phyloP scores from a whole-genome alignment of 2,329 filamentous ascomycete species.

The Penicillium glabrum region DNA sequence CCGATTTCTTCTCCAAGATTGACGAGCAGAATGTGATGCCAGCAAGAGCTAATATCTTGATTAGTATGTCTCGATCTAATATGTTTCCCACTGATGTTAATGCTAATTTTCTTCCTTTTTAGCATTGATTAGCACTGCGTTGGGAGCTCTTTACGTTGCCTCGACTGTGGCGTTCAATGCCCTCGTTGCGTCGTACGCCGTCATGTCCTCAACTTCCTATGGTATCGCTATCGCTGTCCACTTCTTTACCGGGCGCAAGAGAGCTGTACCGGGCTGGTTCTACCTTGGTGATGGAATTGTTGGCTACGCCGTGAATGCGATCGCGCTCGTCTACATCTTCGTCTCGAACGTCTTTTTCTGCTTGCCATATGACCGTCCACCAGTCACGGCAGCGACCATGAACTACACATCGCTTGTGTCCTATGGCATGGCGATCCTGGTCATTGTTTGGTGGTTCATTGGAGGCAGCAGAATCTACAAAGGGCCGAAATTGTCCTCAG shows the following conservation, averaged over 20 bases:
- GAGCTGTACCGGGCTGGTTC: conserved; percentile 6
- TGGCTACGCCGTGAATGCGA: conserved; percentile 2
- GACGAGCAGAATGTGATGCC: conserved; percentile 8
- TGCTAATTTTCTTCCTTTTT: background rate
- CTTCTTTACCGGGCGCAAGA: conserved; percentile 7
- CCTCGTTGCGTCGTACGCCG: conserved; percentile 7
- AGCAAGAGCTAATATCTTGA: conserved; percentile 5
- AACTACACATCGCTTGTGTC: conserved; percentile 9
- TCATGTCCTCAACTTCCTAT: conserved; percentile 7
- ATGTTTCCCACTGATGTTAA: background rate
- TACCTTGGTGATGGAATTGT: conserved; percentile 6
- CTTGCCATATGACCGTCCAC: conserved; percentile 3
- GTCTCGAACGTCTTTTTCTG: conserved; percentile 8
- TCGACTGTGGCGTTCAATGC: conserved; percentile 5
- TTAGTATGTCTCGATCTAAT: background rate
- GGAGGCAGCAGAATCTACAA: conserved; percentile 3
- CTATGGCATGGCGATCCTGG: conserved; percentile 7
- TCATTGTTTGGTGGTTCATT: conserved; percentile 8
- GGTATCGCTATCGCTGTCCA: conserved; percentile 6
- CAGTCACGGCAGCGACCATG: conserved; percentile 1
- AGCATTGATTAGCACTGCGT: conserved; percentile 3
- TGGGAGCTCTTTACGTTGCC: conserved; percentile 8
- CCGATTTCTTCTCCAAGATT: conserved; percentile 7
- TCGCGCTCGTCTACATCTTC: conserved; percentile 6
- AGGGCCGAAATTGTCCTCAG: conserved; percentile 1